A percentile compares a stretch with the other conserved stretches of the same genome.
Evolutionary conservation across 495 filamentous ascomycete genomes (phyloP).

Genomic region (Neurospora sp.): DNA sequence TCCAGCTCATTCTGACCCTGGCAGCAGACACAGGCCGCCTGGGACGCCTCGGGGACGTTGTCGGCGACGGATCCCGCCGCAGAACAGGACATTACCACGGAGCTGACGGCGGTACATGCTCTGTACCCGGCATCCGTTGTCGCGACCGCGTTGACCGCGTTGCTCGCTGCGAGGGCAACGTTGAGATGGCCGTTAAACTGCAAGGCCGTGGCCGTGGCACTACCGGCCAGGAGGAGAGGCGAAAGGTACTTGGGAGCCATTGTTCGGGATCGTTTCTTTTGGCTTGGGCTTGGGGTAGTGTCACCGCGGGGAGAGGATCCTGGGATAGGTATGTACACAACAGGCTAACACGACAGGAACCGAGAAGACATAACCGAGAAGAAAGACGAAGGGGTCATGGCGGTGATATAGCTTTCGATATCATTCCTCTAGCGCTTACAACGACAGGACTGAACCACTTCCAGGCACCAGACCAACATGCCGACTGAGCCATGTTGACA

Average conservation of each 20-base stretch:
- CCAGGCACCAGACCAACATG: not conserved
- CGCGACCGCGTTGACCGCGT: conserved; percentile 1
- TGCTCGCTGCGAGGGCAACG: conserved; percentile 1
- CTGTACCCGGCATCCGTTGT: conserved; percentile 8
- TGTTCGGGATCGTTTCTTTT: not conserved
- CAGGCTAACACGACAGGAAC: not conserved
- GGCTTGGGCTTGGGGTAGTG: not conserved
- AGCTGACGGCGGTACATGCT: conserved; percentile 13
- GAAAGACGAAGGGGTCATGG: not conserved
- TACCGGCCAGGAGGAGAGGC: conserved; percentile 3
- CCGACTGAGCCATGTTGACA: not conserved
- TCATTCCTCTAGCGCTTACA: not conserved
- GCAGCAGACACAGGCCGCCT: conserved; percentile 17
- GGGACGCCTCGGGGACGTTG: conserved; percentile 1
- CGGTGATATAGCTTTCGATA: not conserved
- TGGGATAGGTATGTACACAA: not conserved
- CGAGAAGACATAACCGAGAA: not conserved
- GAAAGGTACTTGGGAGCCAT: not conserved
- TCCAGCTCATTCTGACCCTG: not conserved
- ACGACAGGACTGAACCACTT: not conserved
- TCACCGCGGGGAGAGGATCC: not conserved
- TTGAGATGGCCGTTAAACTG: conserved; percentile 8
- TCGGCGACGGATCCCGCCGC: conserved; percentile 7
- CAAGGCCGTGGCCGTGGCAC: conserved; percentile 1
- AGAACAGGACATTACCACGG: conserved; percentile 6